A percentile compares a stretch with the other conserved stretches of the same genome.
Evolutionary conservation across 495 filamentous ascomycete species (phyloP).

Genomic region (Podospora pseudocomata): DNA sequence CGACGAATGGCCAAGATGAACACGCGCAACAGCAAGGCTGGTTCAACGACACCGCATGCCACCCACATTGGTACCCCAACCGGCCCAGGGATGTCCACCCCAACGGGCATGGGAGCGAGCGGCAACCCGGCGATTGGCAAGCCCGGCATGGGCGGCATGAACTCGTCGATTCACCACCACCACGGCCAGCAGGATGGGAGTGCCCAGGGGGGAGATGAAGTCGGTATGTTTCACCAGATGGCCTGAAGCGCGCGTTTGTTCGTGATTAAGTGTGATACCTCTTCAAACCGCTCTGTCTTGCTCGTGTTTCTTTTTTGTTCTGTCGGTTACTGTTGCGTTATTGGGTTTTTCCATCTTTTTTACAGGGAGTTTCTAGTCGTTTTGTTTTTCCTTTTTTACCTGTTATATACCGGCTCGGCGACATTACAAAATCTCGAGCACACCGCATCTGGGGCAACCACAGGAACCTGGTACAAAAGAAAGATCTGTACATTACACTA

Average conservation of each 20-base stretch:
- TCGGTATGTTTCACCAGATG: constrained; percentile 92
- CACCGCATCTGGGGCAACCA: constrained; percentile 34
- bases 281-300: constrained; percentile 27
- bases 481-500: constrained; percentile 43
- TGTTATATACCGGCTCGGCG: constrained; percentile 49
- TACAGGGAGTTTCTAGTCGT: constrained; percentile 25
- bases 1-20: constrained; percentile 93
- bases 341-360: constrained; percentile 16
- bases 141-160: constrained; percentile 60
- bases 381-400: constrained; percentile 30
- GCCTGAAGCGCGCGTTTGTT: constrained; percentile 49
- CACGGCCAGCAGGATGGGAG: constrained; percentile 71
- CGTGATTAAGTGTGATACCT: constrained; percentile 54
- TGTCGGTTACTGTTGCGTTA: constrained; percentile 19
- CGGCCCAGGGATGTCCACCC: constrained; percentile 51
- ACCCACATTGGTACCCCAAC: constrained; percentile 49
- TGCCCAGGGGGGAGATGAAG: constrained; percentile 72
- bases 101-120: constrained; percentile 45
- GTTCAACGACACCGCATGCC: constrained; percentile 42
- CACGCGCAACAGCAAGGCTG: constrained; percentile 63
- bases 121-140: constrained; percentile 49
- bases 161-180: constrained; percentile 56
- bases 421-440: constrained; percentile 26
- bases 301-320: constrained; percentile 18
- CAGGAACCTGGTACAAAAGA: constrained; percentile 40